Evolutionary conservation across 2,329 filamentous ascomycete genomes (phyloP).

Genomic region (Metarhizium anisopliae): DNA sequence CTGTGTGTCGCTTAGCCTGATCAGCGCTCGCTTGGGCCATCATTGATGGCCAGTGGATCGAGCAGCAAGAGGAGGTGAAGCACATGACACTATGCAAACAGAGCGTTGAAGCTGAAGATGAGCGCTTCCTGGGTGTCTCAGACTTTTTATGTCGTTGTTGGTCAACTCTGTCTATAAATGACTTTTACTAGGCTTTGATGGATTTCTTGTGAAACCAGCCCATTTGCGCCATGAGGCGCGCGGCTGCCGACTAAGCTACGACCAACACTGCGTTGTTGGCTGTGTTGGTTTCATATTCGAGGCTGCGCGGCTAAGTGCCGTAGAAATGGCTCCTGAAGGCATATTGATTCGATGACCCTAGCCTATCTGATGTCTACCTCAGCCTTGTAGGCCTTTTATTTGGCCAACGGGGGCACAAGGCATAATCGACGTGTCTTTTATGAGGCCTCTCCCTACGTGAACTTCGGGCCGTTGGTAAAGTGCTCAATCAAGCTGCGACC

Average conservation of each 20-base stretch:
- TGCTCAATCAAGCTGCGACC: conserved; percentile 20
- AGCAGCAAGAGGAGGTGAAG: too few species aligned
- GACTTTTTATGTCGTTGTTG: not conserved
- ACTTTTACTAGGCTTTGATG: not conserved
- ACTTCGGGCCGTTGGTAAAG: conserved; percentile 15
- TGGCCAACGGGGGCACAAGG: not conserved
- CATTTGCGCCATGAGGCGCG: not conserved
- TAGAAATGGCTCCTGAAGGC: not conserved
- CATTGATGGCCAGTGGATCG: not conserved
- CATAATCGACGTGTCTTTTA: not conserved
- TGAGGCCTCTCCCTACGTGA: too few species aligned
- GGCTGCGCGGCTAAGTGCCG: not conserved
- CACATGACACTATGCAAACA: not conserved
- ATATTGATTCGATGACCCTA: not conserved
- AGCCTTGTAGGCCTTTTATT: not conserved
- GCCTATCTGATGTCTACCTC: not conserved
- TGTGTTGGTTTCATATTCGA: not conserved
- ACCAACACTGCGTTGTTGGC: not conserved
- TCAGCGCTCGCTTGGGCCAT: too few species aligned
- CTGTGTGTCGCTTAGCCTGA: not conserved
- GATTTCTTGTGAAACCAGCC: not conserved
- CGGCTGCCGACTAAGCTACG: not conserved
- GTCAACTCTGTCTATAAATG: not conserved
- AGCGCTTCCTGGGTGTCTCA: not conserved
- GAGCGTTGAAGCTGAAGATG: not conserved